phyloP scores from a whole-genome alignment of 2,329 filamentous ascomycete genomes.

The Venturia aucupariae region DNA sequence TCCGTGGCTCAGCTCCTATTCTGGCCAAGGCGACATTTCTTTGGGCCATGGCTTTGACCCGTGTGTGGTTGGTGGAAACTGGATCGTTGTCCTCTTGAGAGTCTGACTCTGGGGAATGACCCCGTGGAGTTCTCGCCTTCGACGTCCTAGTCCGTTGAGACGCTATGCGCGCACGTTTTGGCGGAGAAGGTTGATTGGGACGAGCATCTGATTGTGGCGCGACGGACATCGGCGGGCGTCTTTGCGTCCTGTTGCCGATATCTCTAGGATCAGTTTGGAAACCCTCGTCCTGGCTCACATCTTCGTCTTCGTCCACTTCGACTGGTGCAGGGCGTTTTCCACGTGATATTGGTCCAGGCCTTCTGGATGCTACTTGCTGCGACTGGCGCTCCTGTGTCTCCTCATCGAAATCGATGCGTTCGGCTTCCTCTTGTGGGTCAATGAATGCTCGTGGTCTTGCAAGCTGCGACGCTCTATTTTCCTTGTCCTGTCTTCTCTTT shows the following conservation, averaged over 20 bases:
- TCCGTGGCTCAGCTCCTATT: constrained; percentile 10
- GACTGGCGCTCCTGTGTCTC: constrained; percentile 21
- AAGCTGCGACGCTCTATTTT: constrained; percentile 22
- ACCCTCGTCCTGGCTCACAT: constrained; percentile 1
- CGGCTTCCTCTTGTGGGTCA: constrained; percentile 31
- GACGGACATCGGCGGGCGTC: neutral
- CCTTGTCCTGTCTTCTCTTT: constrained; percentile 21
- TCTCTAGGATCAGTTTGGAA: constrained; percentile 15
- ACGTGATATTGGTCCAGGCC: neutral
- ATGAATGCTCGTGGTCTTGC: constrained; percentile 24
- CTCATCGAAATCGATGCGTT: constrained; percentile 30
- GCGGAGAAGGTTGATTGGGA: neutral
- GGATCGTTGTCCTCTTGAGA: neutral
- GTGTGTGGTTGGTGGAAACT: neutral
- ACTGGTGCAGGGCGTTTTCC: constrained; percentile 15
- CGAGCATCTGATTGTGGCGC: constrained; percentile 16
- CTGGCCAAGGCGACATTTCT: neutral
- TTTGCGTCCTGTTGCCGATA: constrained; percentile 5
- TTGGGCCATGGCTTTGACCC: neutral
- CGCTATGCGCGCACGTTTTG: neutral
- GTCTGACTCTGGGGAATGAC: neutral
- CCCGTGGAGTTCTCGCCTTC: neutral
- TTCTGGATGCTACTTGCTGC: neutral
- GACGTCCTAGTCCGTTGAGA: neutral
- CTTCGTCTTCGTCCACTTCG: constrained; percentile 15